phyloP scores from a whole-genome alignment of 2,329 filamentous ascomycete genomes.

The Exserohilum turcica region DNA sequence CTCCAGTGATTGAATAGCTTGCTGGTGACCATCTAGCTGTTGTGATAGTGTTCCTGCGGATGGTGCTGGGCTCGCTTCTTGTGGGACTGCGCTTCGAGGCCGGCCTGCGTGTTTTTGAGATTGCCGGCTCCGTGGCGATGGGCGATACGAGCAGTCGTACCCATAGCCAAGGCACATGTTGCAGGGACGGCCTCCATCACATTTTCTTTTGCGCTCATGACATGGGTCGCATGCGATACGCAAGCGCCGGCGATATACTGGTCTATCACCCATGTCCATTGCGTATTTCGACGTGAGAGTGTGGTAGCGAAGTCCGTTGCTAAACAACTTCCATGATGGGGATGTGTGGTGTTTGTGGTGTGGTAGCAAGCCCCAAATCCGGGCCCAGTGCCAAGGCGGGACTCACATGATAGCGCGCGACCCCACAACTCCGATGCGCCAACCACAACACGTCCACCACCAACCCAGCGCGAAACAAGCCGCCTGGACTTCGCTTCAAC shows the following conservation, averaged over 20 bases:
- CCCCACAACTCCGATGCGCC: constrained; percentile 2
- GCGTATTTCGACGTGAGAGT: background rate
- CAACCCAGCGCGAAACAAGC: constrained; percentile 12
- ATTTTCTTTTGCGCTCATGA: background rate
- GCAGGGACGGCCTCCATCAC: background rate
- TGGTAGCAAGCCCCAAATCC: too few relatives aligned
- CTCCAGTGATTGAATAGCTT: background rate
- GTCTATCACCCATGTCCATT: background rate
- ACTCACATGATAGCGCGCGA: constrained; percentile 24
- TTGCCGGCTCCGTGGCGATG: background rate
- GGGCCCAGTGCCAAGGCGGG: background rate
- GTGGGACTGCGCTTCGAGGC: background rate
- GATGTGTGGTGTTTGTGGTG: too few relatives aligned
- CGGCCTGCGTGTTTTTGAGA: background rate
- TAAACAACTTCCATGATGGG: too few relatives aligned
- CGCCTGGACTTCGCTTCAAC: background rate
- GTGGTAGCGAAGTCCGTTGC: background rate
- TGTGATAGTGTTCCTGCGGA: background rate
- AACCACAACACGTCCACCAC: constrained; percentile 19
- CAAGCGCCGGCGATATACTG: background rate
- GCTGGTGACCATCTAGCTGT: background rate
- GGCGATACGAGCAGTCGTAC: background rate
- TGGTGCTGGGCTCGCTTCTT: background rate
- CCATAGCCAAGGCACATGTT: background rate
- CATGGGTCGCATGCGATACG: background rate